A percentile compares a stretch with the other conserved stretches of the same genome.
These are phyloP conservation scores for Cymbopogon flexuosus DNA, from an alignment of 202 grass and related monocot species.

Conservation along the genomic window DNA sequence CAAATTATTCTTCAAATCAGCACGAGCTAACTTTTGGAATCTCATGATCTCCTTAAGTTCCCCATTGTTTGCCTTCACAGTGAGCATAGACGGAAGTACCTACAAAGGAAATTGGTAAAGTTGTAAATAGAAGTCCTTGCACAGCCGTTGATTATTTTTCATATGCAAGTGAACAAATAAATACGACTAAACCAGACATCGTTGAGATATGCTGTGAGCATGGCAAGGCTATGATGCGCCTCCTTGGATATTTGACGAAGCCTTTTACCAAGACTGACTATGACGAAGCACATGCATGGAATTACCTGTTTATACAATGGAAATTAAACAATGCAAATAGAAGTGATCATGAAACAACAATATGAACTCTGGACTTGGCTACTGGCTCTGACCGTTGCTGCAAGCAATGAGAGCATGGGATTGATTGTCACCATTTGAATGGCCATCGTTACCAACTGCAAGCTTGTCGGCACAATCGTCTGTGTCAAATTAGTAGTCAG, in stretches of 20 bases:
- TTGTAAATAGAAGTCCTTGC: neutral
- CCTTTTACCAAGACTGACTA: conserved; percentile 52
- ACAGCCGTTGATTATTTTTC: neutral
- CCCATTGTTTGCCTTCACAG: conserved; percentile 67
- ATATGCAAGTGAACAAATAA: neutral
- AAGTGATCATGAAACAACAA: conserved; percentile 2
- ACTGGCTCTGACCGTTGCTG: conserved; percentile 31
- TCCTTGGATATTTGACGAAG: conserved; percentile 58
- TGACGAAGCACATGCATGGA: conserved; percentile 51
- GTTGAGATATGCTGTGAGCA: conserved; percentile 67
- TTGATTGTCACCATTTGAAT: conserved; percentile 64
- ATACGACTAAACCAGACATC: conserved; percentile 44
- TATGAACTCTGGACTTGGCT: conserved; percentile 2
- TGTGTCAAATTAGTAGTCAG: conserved; percentile 33
- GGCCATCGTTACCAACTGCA: conserved; percentile 66
- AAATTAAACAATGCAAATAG: conserved; percentile 11
- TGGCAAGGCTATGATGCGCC: conserved; percentile 49
- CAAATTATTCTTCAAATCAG: conserved; percentile 44
- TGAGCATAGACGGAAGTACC: conserved; percentile 68
- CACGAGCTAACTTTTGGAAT: conserved; percentile 56
- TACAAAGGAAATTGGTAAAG: conserved; percentile 27
- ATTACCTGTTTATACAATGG: conserved; percentile 40
- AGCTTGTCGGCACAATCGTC: conserved; percentile 59
- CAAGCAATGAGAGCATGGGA: conserved; percentile 49
- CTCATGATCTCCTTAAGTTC: conserved; percentile 55